Evolutionary conservation across 148 eudicot species (phyloP), one percentile per base, ranked within the genome.

Genomic region (Dysphania ambrosioides): DNA sequence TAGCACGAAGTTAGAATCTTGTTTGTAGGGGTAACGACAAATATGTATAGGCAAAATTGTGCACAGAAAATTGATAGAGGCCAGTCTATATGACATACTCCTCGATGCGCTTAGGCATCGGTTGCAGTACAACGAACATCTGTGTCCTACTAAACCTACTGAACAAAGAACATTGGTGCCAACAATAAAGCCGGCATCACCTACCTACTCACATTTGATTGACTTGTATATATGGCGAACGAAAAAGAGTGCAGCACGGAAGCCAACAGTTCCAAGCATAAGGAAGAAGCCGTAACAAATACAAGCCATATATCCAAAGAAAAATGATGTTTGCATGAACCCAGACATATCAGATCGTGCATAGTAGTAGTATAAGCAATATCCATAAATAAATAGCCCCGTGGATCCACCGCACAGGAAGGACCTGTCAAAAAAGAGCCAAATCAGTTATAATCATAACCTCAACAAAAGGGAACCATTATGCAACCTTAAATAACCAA

Each of bases 261-360:
- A 81, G 55, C 83, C 83, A 47, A 77, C 83, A 16, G 71, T 69
- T 62, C 83, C 83, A 51, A 81, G 83, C 83, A 81, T 77, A 71
- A 81, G 83, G 83, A 81, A 81, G 78, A 81, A 81, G 75, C 83
- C 83, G n/a, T 81, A 81, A 68, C 83, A 77, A 66, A 81, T 81
- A 70, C 83, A 81, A n/a, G 83, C 83, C 83, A 81, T 81, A 80
- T 81, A 81, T 26, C 83, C 83, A 23, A 81, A 81, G 80, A 81
- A 81, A 58, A 77, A 77, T 8, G 83, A 77, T 30, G 78, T 81
- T 73, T 81, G 83, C 80, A 81, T 81, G 78, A 81, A 81, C 2
- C 83, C 83, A 30, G 83, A 73, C 83, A 81, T 81, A 40, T 77
- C 80, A 11, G 83, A 77, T 53, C 80, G 80, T 26, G 83, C 80